Evolutionary conservation across 73 alveolate genomes (phyloP).

Genomic region (Paramecium caudatum): DNA sequence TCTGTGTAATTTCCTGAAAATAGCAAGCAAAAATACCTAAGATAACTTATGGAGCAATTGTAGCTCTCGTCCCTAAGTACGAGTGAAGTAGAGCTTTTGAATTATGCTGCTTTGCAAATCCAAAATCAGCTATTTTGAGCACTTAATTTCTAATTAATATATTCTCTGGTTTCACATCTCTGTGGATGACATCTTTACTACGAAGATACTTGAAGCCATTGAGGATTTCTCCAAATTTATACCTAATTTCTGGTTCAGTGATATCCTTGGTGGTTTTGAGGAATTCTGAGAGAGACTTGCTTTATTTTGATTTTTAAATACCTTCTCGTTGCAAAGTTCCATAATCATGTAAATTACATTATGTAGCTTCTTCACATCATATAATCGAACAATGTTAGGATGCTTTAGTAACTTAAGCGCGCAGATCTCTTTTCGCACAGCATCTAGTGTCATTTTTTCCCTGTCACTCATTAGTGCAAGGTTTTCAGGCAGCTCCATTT

Average conservation of each 20-base stretch:
- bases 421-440: constrained; percentile 70
- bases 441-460: constrained; percentile 70
- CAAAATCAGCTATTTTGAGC: constrained; percentile 96
- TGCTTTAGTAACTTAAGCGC: constrained; percentile 67
- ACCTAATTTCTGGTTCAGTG: constrained; percentile 66
- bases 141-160: constrained; percentile 88
- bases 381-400: constrained; percentile 65
- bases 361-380: constrained; percentile 60
- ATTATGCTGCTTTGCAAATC: constrained; percentile 86
- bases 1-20: constrained; percentile 29
- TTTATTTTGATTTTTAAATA: background rate
- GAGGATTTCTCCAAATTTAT: constrained; percentile 56
- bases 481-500: constrained; percentile 47
- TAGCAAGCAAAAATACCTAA: constrained; percentile 78
- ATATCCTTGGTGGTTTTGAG: constrained; percentile 6
- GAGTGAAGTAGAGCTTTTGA: constrained; percentile 73
- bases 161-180: constrained; percentile 98
- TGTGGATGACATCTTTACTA: constrained; percentile 81
- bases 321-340: constrained; percentile 77
- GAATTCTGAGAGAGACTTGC: constrained; percentile 17
- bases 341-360: constrained; percentile 62
- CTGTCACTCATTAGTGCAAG: constrained; percentile 57
- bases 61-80: constrained; percentile 88
- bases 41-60: constrained; percentile 92
- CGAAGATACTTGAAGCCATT: constrained; percentile 68